Evolutionary conservation across 176 grass and related monocot species (phyloP), one percentile per base, ranked within the genome.

Genomic region (Saccharum officinarum): DNA sequence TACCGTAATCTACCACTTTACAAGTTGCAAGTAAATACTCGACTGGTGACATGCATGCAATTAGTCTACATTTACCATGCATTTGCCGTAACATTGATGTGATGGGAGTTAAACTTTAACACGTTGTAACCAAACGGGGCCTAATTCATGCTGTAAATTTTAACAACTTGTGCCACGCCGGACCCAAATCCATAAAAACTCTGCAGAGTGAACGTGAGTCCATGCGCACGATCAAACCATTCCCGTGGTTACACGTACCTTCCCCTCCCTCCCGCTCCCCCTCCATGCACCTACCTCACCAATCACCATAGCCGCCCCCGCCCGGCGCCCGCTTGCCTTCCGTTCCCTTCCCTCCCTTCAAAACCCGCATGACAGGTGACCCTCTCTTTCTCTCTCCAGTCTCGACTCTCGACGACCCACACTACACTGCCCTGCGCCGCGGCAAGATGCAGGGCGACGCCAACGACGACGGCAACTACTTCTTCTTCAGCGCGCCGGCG

Each of bases 401-500:
- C 11, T 22, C 28, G 28, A 28, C 28, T 28, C 28, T 28, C 28
- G 28, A 28, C 28, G 66, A 38, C 26, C 28, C 49, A 28, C 28
- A 28, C 28, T 28, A 14, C 45, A 23, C 45, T 66, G 39, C 40
- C 4, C 55, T 67, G 9, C 34, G 12, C 46, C 9, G 5, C 28
- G 28, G 28, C 28, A 59, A 1, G 30, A 91, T 88, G 86, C 70
- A 65, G 75, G 45, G 79, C 59, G 68, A 49, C 73, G 83, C 16
- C 23, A 79, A 44, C 1, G 86, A 63, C 1, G 44, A 37, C 7
- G 38, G 30, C 18, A 37, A 75, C 8, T 55, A 75, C 84, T 90
- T 89, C 87, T 81, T 90, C 77, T 89, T 86, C 82, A 89, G 83
- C 87, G 75, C 84, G 18, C 87, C 86, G 33, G 70, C 80, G 3